Conservation (phyloP, 352 stramenopile species). For the Globisporangium nodosum region DNA sequence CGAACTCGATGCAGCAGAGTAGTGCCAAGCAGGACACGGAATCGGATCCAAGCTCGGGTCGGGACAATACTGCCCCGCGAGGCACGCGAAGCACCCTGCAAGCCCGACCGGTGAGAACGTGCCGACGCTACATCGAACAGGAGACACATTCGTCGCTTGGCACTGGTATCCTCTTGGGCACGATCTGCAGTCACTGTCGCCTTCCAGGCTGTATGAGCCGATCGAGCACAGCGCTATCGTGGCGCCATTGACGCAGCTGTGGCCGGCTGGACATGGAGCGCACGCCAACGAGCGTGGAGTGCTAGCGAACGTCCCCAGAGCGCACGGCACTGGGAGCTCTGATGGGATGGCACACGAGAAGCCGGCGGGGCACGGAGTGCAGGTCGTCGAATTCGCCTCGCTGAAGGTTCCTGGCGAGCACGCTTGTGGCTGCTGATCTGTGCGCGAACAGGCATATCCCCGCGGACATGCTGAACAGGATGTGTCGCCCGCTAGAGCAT, state of each 20-base stretch:
- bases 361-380: conserved; percentile 34
- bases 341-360: conserved; percentile 15
- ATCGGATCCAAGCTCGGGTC: conserved; percentile 34
- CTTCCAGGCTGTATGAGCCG: not conserved
- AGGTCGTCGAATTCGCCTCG: conserved; percentile 11
- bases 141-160: not conserved
- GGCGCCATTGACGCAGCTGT: conserved; percentile 34
- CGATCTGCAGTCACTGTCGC: not conserved
- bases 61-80: conserved; percentile 35
- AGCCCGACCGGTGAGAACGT: conserved; percentile 22
- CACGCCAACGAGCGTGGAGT: conserved; percentile 16
- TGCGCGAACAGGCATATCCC: conserved; percentile 22
- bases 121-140: conserved; percentile 11
- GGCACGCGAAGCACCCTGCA: conserved; percentile 33
- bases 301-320: conserved; percentile 23
- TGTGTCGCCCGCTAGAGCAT: conserved; percentile 12
- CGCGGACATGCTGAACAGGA: conserved; percentile 27
- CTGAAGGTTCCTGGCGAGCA: conserved; percentile 17
- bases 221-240: not conserved
- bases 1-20: conserved; percentile 31
- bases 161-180: not conserved
- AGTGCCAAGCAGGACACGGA: conserved; percentile 35
- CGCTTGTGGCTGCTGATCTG: conserved; percentile 5
- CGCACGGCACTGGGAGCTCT: conserved; percentile 17
- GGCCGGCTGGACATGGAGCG: conserved; percentile 34